Evolutionary conservation across 225 moss, liverwort and hornwort genomes (phyloP).

Genomic region (Climacium dendroides): DNA sequence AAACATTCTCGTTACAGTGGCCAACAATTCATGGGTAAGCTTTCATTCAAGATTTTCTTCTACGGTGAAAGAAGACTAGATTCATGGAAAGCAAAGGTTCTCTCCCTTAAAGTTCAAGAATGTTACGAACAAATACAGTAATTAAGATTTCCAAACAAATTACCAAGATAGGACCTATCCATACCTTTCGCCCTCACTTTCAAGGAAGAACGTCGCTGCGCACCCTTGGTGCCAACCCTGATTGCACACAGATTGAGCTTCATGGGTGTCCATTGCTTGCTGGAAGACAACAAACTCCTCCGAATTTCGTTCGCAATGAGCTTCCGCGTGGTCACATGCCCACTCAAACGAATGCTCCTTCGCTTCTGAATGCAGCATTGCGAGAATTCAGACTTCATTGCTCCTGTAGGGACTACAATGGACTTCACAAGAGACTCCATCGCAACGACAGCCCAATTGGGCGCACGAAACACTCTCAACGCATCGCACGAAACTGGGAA

Average conservation of each 20-base stretch:
- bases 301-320: background rate
- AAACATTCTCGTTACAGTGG: background rate
- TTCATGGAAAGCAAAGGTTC: background rate
- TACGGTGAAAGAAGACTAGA: background rate
- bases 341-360: background rate
- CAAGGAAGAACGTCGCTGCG: background rate
- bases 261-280: background rate
- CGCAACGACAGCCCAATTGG: background rate
- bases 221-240: background rate
- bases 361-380: constrained; percentile 1
- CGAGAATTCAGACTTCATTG: background rate
- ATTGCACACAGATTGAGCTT: constrained; percentile 2
- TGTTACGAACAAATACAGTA: background rate
- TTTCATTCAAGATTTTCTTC: background rate
- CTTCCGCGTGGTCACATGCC: background rate
- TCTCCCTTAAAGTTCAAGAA: background rate
- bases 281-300: background rate
- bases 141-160: background rate
- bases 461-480: background rate
- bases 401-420: background rate
- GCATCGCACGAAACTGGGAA: background rate
- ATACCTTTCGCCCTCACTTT: constrained; percentile 24
- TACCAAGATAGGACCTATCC: background rate
- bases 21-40: background rate
- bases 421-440: constrained; percentile 6